A percentile compares a stretch with the other conserved stretches of the same genome.
These are phyloP conservation scores for Fraxinus pennsylvanica DNA, from an alignment of 257 asterid genomes.

Conservation along the genomic window DNA sequence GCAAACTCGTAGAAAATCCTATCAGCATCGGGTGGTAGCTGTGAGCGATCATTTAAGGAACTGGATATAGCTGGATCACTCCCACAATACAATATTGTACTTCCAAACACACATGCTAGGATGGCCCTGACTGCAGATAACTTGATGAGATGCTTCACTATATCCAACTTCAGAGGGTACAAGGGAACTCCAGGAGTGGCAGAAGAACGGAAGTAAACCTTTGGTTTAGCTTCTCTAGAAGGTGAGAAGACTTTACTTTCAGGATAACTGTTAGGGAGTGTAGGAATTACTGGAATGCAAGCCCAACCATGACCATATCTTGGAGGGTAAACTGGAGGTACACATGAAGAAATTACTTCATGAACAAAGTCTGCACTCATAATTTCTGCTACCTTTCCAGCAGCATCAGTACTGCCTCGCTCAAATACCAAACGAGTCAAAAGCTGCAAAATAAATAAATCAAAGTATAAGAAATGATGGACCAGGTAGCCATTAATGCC, in stretches of 20 bases:
- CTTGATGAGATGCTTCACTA: conserved; percentile 90
- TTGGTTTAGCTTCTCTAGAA: conserved; percentile 83
- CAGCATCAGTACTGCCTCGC: conserved; percentile 91
- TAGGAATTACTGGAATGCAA: conserved; percentile 88
- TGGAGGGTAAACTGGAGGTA: conserved; percentile 99
- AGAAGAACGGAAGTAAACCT: conserved; percentile 76
- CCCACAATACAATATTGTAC: conserved; percentile 80
- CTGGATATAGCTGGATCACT: conserved; percentile 67
- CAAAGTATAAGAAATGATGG: conserved; percentile 27
- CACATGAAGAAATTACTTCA: conserved; percentile 94
- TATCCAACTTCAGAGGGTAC: conserved; percentile 86
- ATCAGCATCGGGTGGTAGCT: conserved; percentile 70
- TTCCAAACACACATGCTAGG: conserved; percentile 96
- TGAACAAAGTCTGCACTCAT: conserved; percentile 95
- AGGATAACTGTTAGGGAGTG: conserved; percentile 57
- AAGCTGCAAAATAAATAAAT: conserved; percentile 56
- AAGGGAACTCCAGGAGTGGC: conserved; percentile 86
- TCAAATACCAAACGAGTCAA: conserved; percentile 93
- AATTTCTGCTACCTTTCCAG: conserved; percentile 95
- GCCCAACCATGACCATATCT: conserved; percentile 98
- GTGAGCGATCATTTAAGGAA: conserved; percentile 63
- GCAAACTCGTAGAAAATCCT: conserved; percentile 86
- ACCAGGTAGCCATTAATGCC: conserved; percentile 3
- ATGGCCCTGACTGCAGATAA: conserved; percentile 93
- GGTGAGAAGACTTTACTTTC: conserved; percentile 74